Percentiles rank a stretch among this genome's conserved stretches.
These are phyloP conservation scores for Nannochloris sp. DNA, from an alignment of 139 green algal species.

Conservation along the genomic window DNA sequence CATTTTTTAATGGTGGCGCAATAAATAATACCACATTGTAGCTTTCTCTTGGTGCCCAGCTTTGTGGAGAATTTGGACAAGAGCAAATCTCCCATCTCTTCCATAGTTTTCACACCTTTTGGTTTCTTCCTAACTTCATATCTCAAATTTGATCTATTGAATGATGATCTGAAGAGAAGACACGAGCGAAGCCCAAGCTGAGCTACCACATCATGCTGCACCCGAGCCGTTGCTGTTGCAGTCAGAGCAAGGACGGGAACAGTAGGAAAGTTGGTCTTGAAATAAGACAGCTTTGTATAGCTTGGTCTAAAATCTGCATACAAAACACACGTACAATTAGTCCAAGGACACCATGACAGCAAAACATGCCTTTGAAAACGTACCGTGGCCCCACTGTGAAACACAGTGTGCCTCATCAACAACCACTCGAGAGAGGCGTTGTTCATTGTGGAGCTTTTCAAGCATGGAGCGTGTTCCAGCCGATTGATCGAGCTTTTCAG, in stretches of 20 bases:
- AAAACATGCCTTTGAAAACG: slow-evolving; percentile 6
- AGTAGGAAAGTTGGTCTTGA: slow-evolving; percentile 57
- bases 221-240: slow-evolving; percentile 71
- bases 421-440: slow-evolving; percentile 54
- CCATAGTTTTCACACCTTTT: slow-evolving; percentile 38
- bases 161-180: slow-evolving; percentile 74
- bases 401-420: slow-evolving; percentile 98
- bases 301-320: slow-evolving; percentile 82
- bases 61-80: slow-evolving; percentile 29
- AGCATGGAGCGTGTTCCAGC: slow-evolving; percentile 50
- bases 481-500: slow-evolving; percentile 64
- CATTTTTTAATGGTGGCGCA: slow-evolving; percentile 74
- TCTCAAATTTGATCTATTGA: slow-evolving; percentile 89
- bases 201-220: slow-evolving; percentile 62
- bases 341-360: neutral
- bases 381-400: slow-evolving; percentile 77
- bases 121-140: slow-evolving; percentile 79
- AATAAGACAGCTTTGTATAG: slow-evolving; percentile 71
- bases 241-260: slow-evolving; percentile 82
- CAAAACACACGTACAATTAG: neutral
- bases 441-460: slow-evolving; percentile 39
- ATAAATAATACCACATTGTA: slow-evolving; percentile 89
- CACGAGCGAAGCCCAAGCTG: slow-evolving; percentile 43
- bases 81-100: slow-evolving; percentile 50
- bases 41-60: neutral